Conservation (phyloP, 2,329 filamentous ascomycete genomes). For the Xylariaceae sp. region DNA sequence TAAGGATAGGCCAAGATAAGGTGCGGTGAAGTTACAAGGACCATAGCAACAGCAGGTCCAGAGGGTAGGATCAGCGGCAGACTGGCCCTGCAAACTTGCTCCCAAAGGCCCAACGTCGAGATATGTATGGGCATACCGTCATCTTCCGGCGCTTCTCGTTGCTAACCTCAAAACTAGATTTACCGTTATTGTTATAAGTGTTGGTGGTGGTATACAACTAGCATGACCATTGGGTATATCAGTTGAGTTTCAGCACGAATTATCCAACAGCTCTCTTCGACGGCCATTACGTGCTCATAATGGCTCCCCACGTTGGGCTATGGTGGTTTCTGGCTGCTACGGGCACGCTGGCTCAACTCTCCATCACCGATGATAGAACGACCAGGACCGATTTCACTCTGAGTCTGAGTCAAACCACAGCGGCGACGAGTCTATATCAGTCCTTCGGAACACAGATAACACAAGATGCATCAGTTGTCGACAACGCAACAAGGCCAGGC, state of each 20-base stretch:
- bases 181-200: no score
- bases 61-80: not conserved
- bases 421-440: slow-evolving; percentile 42
- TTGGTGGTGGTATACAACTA: not conserved
- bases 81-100: not conserved
- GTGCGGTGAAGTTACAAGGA: not conserved
- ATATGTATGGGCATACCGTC: not conserved
- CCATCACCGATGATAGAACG: slow-evolving; percentile 36
- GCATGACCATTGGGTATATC: slow-evolving; percentile 1
- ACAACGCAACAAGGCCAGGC: slow-evolving; percentile 28
- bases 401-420: slow-evolving; percentile 29
- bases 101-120: not conserved
- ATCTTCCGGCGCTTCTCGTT: not conserved
- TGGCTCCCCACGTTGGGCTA: slow-evolving; percentile 23
- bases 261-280: not conserved
- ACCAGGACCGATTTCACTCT: slow-evolving; percentile 34
- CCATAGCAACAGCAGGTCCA: not conserved
- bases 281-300: slow-evolving; percentile 5
- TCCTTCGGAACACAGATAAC: slow-evolving; percentile 41
- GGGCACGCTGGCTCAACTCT: slow-evolving; percentile 28
- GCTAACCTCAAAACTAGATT: not conserved
- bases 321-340: slow-evolving; percentile 23
- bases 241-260: not conserved
- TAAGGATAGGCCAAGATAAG: not conserved
- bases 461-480: slow-evolving; percentile 31